Base-by-base conservation (phyloP, 495 filamentous ascomycete species). In the Achaetomiella virescens region DNA sequence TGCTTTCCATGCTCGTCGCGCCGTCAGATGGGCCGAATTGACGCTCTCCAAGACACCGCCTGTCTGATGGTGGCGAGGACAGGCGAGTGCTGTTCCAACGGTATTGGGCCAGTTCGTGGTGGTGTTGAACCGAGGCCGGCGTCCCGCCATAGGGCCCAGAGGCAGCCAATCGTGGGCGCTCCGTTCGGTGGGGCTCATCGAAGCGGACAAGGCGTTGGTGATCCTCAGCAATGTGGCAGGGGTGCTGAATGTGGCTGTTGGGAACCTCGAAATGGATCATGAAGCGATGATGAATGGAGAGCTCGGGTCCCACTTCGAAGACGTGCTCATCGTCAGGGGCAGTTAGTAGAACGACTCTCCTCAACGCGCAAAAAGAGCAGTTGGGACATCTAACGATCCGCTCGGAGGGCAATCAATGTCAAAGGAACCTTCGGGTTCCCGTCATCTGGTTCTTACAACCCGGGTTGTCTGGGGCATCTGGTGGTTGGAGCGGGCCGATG, bases 1-100 rank as follows among this genome's bases (percentile, higher is more conserved):
- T 49, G 36, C 44, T 38, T 57, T 54, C 59, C 59, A 60, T 60
- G 27, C 46, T 50, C 12, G 40, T 37, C 17, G 27, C 46, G 12
- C 38, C 29, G 45, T 14, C n/a, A 38, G 48, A 36, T 10, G 51
- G 38, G 20, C 17, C 50, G 29, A 47, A 42, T 44, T 54, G 48
- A 20, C 21, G 35, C 36, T 35, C 9, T 43, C n/a, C 8, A 6
- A 40, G 43, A 55, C 52, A 24, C 24, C 15, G 33, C 17, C 12
- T 7, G 29, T 18, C 17, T 15, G 15, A 15, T 17, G 1, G 42
- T 15, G 20, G 15, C 18, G 31, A 40, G 17, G 17, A 22, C 22
- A 1, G 33, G 10, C 20, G 31, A 35, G 41, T 41, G 24, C 10
- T 10, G 6, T 46, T 29, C 14, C 31, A 21, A 11, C 47, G 17